phyloP scores from a whole-genome alignment of 163 green algal genomes.

The Trebouxiophyceae sp. region DNA sequence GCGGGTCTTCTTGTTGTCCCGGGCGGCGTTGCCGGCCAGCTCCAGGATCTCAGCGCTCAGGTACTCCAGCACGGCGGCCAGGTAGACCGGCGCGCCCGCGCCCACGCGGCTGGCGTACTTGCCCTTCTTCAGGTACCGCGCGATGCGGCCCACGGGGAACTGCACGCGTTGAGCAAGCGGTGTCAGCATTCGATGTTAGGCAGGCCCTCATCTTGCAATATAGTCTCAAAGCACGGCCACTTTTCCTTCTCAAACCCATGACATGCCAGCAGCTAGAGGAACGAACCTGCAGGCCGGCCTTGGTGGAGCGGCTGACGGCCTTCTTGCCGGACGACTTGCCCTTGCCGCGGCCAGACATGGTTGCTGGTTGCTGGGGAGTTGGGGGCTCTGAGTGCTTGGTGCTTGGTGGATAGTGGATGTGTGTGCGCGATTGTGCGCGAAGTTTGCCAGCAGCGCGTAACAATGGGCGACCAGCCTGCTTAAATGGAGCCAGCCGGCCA shows the following conservation, averaged over 20 bases:
- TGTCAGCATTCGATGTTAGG: too few species aligned
- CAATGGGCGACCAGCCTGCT: too few species aligned
- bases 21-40: conserved; percentile 80
- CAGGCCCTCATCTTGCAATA: too few species aligned
- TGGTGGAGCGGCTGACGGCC: conserved; percentile 72
- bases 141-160: conserved; percentile 94
- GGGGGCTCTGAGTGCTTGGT: too few species aligned
- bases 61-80: conserved; percentile 52
- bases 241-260: too few species aligned
- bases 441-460: too few species aligned
- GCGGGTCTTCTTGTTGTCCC: conserved; percentile 91
- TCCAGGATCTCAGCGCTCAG: conserved; percentile 84
- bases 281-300: conserved; percentile 91
- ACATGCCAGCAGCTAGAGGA: conserved; percentile 98
- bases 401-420: too few species aligned
- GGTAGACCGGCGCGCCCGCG: conserved; percentile 61
- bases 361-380: conserved; percentile 8
- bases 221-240: too few species aligned
- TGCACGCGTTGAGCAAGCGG: too few species aligned
- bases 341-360: conserved; percentile 52
- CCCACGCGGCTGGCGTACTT: conserved; percentile 84
- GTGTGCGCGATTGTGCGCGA: too few species aligned
- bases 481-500: too few species aligned
- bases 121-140: conserved; percentile 92
- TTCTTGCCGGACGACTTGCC: conserved; percentile 77